These are phyloP conservation scores for Pyrenula aspistea DNA, from an alignment of 495 filamentous ascomycete genomes.

Conservation along the genomic window DNA sequence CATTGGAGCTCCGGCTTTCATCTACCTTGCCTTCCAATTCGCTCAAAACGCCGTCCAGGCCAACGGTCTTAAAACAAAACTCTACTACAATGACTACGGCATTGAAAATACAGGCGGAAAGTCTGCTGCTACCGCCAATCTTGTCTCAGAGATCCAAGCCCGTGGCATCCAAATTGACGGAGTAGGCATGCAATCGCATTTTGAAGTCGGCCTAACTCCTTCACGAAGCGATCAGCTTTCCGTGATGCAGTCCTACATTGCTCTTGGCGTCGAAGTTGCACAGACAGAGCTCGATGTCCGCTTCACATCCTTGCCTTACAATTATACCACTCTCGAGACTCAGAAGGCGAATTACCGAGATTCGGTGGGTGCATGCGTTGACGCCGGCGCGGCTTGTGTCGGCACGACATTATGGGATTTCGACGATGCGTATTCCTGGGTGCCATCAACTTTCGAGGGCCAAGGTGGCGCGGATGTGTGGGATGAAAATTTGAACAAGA, in stretches of 20 bases:
- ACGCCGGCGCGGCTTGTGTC: conserved; percentile 39
- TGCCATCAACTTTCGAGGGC: conserved; percentile 40
- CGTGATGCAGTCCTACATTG: conserved; percentile 34
- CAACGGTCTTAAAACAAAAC: conserved; percentile 34
- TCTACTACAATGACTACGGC: conserved; percentile 64
- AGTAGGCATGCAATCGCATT: conserved; percentile 52
- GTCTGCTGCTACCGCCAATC: conserved; percentile 27
- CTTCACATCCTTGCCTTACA: conserved; percentile 29
- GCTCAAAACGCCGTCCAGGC: conserved; percentile 25
- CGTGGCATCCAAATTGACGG: conserved; percentile 49
- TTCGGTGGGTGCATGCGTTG: conserved; percentile 46
- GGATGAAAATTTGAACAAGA: conserved; percentile 40
- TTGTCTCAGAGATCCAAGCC: conserved; percentile 41
- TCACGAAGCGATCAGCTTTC: conserved; percentile 32
- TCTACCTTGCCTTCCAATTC: conserved; percentile 28
- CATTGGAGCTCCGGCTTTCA: conserved; percentile 11
- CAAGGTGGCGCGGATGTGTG: conserved; percentile 39
- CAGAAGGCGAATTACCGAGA: conserved; percentile 47
- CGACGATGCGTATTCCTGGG: conserved; percentile 50
- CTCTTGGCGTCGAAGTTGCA: conserved; percentile 45
- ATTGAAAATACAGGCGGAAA: conserved; percentile 43
- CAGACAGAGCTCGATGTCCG: conserved; percentile 53
- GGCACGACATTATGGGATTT: conserved; percentile 61
- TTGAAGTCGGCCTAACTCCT: conserved; percentile 41
- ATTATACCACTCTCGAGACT: conserved; percentile 31